Base-by-base conservation (phyloP, 345 rosid genomes). In the Gossypium herbaceum region DNA sequence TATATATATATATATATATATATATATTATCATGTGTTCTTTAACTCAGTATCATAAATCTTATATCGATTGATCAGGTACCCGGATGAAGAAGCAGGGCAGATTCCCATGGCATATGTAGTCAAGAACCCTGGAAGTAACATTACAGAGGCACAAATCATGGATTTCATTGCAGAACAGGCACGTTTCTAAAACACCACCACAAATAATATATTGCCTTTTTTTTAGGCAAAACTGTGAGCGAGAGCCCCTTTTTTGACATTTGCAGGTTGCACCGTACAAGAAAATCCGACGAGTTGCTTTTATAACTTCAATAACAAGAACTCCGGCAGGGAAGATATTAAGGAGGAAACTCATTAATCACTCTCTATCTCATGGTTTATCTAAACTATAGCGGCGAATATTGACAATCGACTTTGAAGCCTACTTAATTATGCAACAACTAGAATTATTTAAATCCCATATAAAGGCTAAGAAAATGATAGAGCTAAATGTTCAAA, bases 61-160 rank as follows among this genome's bases (percentile, higher is more conserved):
- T 50, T 27, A 45, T 12, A 67, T 15, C 1, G 13, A 58, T 57
- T 58, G 70, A 65, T 71, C 87, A 94, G 97, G 79, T 92, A 87
- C 64, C 96, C 98, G 12, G 98, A 94, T 75, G 94, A 89, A 87
- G 97, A 90, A 76, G 95, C 93, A 61, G 96, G 98, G 17, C 82
- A 95, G 82, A 89, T 91, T 71, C 98, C 98, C 16, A 95, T 95
- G 97, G 97, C 94, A 9, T 92, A 77, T 79, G 83, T 95, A 72
- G 98, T 92, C 84, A 92, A 92, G 71, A 92, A 87, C 78, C 85
- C 89, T 43, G 96, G 90, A 74, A 83, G 83, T 77, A 81, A 70
- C 27, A 73, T 91, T 61, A 84, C 81, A 1, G 93, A 79, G n/a
- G 83, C 87, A 54, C 82, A 91, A 79, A 62, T 91, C 61, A 78